These are phyloP conservation scores for Lophiotrema nucula DNA, from an alignment of 495 filamentous ascomycete genomes.

Conservation along the genomic window DNA sequence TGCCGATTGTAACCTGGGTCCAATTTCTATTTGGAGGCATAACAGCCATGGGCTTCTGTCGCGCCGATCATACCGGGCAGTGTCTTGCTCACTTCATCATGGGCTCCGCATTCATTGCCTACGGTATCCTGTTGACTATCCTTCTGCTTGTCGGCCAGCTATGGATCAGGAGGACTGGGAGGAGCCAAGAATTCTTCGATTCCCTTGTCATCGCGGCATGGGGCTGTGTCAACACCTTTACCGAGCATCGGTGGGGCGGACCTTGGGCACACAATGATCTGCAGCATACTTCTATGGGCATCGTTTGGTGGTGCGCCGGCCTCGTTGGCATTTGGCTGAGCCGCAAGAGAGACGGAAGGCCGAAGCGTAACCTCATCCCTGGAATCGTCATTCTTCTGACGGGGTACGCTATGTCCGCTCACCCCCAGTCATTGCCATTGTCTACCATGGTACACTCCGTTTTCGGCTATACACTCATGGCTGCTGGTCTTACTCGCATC, in stretches of 20 bases:
- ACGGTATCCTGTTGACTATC: slow-evolving; percentile 84
- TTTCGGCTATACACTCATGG: slow-evolving; percentile 96
- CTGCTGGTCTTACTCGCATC: slow-evolving; percentile 74
- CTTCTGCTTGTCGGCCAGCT: slow-evolving; percentile 82
- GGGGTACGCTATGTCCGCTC: slow-evolving; percentile 90
- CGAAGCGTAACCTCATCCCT: slow-evolving; percentile 89
- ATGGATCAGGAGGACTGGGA: slow-evolving; percentile 80
- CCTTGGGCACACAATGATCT: slow-evolving; percentile 93
- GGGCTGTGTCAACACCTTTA: slow-evolving; percentile 98
- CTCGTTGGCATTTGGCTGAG: slow-evolving; percentile 91
- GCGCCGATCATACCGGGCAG: slow-evolving; percentile 86
- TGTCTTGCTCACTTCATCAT: slow-evolving; percentile 98
- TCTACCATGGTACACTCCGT: slow-evolving; percentile 88
- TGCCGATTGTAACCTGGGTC: slow-evolving; percentile 85
- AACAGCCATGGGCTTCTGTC: slow-evolving; percentile 89
- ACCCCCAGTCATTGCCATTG: slow-evolving; percentile 77
- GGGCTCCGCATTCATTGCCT: slow-evolving; percentile 94
- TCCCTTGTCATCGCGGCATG: slow-evolving; percentile 85
- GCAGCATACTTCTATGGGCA: slow-evolving; percentile 95
- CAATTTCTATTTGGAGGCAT: slow-evolving; percentile 98
- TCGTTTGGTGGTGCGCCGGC: slow-evolving; percentile 96
- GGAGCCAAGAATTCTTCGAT: slow-evolving; percentile 97
- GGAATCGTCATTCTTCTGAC: slow-evolving; percentile 87
- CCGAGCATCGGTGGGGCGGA: slow-evolving; percentile 90
- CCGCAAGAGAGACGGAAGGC: slow-evolving; percentile 72